phyloP scores from a whole-genome alignment of 2,329 filamentous ascomycete genomes.

The Ceratocystis eucalypticola region DNA sequence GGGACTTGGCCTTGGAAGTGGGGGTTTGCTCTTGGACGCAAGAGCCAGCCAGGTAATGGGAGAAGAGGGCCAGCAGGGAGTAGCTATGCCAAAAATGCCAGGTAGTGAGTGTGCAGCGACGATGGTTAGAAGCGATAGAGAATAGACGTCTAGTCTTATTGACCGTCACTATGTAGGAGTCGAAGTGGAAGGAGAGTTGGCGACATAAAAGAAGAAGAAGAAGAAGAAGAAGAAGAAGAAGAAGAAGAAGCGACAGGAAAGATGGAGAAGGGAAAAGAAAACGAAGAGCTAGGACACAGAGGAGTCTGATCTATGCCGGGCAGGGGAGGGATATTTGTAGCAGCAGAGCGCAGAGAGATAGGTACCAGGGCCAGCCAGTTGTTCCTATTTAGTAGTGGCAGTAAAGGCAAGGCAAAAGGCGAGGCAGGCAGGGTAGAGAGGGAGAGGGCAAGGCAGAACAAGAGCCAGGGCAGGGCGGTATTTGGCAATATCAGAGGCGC shows the following conservation, averaged over 20 bases:
- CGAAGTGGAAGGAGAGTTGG: background rate
- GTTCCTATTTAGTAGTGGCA: background rate
- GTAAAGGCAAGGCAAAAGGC: constrained; percentile 1
- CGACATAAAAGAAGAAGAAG: background rate
- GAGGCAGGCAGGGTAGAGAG: background rate
- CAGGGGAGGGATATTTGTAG: constrained; percentile 5
- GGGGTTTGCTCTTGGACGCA: background rate
- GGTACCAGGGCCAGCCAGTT: background rate
- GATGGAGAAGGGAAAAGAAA: background rate
- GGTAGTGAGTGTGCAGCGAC: background rate
- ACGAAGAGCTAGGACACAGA: background rate
- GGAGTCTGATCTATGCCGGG: background rate
- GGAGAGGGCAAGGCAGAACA: background rate
- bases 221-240: background rate
- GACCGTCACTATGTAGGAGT: background rate
- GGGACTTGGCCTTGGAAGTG: constrained; percentile 7
- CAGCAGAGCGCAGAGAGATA: background rate
- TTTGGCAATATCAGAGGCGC: background rate
- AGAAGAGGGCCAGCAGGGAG: background rate
- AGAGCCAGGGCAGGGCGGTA: background rate
- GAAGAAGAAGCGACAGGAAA: background rate
- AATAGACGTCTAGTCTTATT: background rate
- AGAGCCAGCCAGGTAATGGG: background rate
- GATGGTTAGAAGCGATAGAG: background rate
- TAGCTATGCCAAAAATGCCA: background rate